Conservation (phyloP, 495 filamentous ascomycete species). For the Recurvomyces mirabilis region DNA sequence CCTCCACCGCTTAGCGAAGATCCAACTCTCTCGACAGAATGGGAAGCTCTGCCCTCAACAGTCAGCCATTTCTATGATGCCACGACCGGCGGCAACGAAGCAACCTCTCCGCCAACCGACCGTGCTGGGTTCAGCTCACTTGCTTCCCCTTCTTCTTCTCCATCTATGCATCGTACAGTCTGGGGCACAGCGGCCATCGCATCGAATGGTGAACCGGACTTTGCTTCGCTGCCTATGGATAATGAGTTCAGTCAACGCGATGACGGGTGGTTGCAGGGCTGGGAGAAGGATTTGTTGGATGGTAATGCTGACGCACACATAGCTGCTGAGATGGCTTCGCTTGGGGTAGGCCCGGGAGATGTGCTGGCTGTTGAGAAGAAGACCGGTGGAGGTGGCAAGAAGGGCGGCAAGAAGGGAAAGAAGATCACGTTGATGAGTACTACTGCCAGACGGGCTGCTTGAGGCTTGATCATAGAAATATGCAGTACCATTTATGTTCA, state of each 20-base stretch:
- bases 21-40: conserved; percentile 33
- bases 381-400: conserved; percentile 21
- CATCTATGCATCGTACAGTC: conserved; percentile 62
- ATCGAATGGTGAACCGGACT: conserved; percentile 38
- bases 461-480: no score
- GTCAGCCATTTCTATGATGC: not conserved
- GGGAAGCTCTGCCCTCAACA: conserved; percentile 47
- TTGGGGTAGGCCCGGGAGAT: conserved; percentile 16
- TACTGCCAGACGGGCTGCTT: conserved; percentile 57
- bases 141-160: conserved; percentile 69
- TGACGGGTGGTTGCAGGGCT: conserved; percentile 77
- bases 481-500: no score
- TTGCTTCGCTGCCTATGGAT: conserved; percentile 19
- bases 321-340: not conserved
- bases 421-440: conserved; percentile 95
- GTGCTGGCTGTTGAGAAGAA: conserved; percentile 20
- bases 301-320: conserved; percentile 39
- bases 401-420: conserved; percentile 82
- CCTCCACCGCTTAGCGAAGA: conserved; percentile 23
- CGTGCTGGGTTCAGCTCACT: conserved; percentile 45
- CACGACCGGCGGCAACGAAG: conserved; percentile 30
- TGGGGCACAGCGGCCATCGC: conserved; percentile 70
- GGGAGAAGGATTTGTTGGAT: conserved; percentile 55
- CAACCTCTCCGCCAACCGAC: conserved; percentile 44
- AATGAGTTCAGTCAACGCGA: conserved; percentile 30